Evolutionary conservation across 129 eudicot genomes (phyloP), one percentile per base, ranked within the genome.

Genomic region (Saposhnikovia divaricata): DNA sequence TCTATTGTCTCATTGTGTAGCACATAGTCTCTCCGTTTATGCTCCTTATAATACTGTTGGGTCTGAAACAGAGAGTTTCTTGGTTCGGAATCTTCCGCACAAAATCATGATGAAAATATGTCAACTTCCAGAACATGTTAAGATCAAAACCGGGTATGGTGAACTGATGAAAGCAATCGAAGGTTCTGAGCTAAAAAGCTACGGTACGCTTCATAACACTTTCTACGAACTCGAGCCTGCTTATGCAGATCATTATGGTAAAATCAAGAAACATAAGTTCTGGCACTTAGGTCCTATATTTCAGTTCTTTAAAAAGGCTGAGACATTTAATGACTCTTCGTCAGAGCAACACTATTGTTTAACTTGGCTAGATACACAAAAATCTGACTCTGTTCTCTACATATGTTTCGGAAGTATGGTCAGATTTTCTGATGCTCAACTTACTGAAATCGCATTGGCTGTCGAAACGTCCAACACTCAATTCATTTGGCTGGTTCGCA

Each of bases 401-500:
- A 45, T 81, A 12, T 85, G 83, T 63, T 88, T 85, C 44, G 88
- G 89, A 43, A 85, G 91, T 80, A 27, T 85, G 31, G 81, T 77
- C 1, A 74, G 77, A 14, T 85, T 88, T 42, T 42, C 82, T 9
- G 78, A 83, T 15, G 31, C 82, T 50, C 88, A 88, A 34, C 38
- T 85, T 51, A 63, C 16, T 6, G 89, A 88, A 31, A 88, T 88
- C 9, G 87, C 91, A 4, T 25, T 53, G 16, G 89, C 87, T 5
- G 78, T 88, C 0, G 85, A 87, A 28, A 75, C 55, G 37, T 77
- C 84, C 13, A 74, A 68, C 15, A 68, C 43, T 44, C 28, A 34
- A 8, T 87, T 87, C 65, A 80, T 88, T 16, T 85, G 89, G 91
- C 87, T 78, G 12, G 61, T 83, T 4, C 77, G 86, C 42, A 83